A percentile compares a stretch with the other conserved stretches of the same genome.
These are phyloP conservation scores for Prunus dulcis DNA, from an alignment of 306 rosid species.

Conservation along the genomic window DNA sequence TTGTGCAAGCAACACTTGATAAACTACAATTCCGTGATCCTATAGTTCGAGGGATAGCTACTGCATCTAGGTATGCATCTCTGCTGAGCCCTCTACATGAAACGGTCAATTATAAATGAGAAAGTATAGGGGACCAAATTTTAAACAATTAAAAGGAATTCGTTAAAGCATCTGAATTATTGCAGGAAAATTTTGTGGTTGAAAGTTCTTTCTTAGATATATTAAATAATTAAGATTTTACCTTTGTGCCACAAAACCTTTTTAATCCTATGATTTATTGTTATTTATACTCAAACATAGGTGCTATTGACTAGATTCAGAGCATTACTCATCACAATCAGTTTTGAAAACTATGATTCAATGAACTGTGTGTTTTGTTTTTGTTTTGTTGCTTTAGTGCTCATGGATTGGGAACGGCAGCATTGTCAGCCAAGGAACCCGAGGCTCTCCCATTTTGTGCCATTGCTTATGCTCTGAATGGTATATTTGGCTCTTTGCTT, in stretches of 20 bases:
- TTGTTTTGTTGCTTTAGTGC: constrained; percentile 50
- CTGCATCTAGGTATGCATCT: constrained; percentile 82
- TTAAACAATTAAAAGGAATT: not conserved
- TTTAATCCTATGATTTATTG: not conserved
- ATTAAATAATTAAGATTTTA: not conserved
- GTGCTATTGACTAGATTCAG: not conserved
- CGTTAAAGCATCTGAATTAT: not conserved
- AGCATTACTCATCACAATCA: not conserved
- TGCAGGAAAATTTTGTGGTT: not conserved
- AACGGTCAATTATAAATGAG: not conserved
- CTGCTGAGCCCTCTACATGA: not conserved
- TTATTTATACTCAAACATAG: not conserved
- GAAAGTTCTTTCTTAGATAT: not conserved
- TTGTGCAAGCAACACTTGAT: constrained; percentile 83
- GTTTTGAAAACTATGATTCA: not conserved
- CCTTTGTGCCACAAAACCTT: not conserved
- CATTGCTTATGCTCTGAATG: constrained; percentile 86
- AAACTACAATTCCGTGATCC: constrained; percentile 76
- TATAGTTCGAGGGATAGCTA: constrained; percentile 94
- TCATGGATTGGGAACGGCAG: constrained; percentile 96
- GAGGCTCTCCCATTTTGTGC: constrained; percentile 98
- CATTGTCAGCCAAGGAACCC: constrained; percentile 94
- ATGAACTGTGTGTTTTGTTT: not conserved
- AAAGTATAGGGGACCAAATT: not conserved
- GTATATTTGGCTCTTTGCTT: constrained; percentile 82